Evolutionary conservation across 2,329 filamentous ascomycete species (phyloP).

Genomic region (Phialophora chinensis): DNA sequence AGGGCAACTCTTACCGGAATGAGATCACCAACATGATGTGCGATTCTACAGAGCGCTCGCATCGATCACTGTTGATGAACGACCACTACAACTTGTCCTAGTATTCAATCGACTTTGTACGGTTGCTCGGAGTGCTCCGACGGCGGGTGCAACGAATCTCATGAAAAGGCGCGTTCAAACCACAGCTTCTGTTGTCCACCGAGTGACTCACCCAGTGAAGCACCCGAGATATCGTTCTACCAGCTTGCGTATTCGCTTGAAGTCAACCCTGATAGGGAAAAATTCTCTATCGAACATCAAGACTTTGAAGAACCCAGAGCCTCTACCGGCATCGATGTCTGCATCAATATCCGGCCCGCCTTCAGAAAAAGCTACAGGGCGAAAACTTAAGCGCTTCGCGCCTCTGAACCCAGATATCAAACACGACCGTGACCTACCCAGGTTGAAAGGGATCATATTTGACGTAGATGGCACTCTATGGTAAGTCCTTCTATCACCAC

Average conservation of each 20-base stretch:
- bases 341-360: neutral
- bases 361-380: neutral
- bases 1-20: neutral
- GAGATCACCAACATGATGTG: neutral
- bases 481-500: slow-evolving; percentile 57
- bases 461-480: slow-evolving; percentile 95
- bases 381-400: slow-evolving; percentile 33
- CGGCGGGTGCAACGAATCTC: neutral
- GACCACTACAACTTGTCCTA: neutral
- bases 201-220: neutral
- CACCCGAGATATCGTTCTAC: neutral
- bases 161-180: neutral
- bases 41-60: neutral
- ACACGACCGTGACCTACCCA: slow-evolving; percentile 42
- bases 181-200: neutral
- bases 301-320: neutral
- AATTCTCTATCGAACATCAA: neutral
- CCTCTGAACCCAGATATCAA: slow-evolving; percentile 29
- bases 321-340: neutral
- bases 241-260: neutral
- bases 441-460: slow-evolving; percentile 71
- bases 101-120: neutral
- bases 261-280: neutral
- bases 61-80: neutral
- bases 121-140: neutral